Conservation (phyloP, 228 moss, liverwort and hornwort genomes). For the Sphagnum fallax region DNA sequence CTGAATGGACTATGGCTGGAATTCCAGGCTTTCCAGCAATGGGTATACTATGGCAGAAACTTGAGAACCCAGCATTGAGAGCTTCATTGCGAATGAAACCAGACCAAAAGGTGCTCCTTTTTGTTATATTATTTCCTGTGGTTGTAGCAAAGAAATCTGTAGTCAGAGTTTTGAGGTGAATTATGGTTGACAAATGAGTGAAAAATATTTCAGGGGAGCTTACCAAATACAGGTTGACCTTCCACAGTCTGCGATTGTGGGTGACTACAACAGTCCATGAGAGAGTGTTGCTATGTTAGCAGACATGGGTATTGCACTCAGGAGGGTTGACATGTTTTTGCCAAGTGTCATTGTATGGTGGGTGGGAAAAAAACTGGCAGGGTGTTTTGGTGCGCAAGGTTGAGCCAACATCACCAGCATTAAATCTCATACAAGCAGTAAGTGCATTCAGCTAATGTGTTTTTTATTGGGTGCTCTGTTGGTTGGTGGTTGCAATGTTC, state of each 20-base stretch:
- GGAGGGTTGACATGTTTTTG: too few species aligned
- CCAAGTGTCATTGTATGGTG: too few species aligned
- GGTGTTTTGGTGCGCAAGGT: constrained; percentile 93
- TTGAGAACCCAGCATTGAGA: constrained; percentile 89
- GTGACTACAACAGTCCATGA: too few species aligned
- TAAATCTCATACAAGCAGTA: constrained; percentile 75
- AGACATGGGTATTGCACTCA: too few species aligned
- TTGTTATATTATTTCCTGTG: not conserved
- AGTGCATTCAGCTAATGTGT: constrained; percentile 2
- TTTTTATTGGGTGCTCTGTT: not conserved
- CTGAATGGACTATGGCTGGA: not conserved
- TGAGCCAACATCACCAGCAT: constrained; percentile 93
- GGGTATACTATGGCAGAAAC: constrained; percentile 93
- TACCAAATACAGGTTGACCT: too few species aligned
- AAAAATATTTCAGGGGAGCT: too few species aligned
- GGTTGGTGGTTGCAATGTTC: not conserved
- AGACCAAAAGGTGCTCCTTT: constrained; percentile 60
- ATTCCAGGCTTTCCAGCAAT: constrained; percentile 81
- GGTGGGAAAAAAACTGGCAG: constrained; percentile 18
- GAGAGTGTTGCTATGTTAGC: too few species aligned
- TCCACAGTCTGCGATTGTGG: too few species aligned
- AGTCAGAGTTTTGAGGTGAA: too few species aligned
- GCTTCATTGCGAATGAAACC: constrained; percentile 76
- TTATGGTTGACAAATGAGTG: too few species aligned
- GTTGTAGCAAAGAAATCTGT: too few species aligned